Base-by-base conservation (phyloP, 768 basidiomycete species). In the Termitomyces titanicus region DNA sequence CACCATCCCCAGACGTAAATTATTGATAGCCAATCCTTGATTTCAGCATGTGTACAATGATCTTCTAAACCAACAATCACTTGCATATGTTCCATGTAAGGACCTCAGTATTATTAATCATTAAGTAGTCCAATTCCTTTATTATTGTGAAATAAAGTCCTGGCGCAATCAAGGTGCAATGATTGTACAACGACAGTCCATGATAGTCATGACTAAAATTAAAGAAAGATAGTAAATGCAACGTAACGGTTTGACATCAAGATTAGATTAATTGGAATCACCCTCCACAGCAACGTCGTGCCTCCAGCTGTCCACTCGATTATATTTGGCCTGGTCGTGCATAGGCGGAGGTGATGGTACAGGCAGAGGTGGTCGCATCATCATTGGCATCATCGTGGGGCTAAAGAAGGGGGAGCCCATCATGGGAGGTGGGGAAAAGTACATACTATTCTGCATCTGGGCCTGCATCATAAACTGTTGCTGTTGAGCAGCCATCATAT, bases 281-380 rank as follows among this genome's bases (percentile, higher is more conserved):
- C 84, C 86, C 61, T 88, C 88, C 11, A 87, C 82, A 17, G 81
- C 84, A 43, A 93, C 88, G 62, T 89, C 83, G 58, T 79, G 84
- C 60, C 91, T 82, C 91, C 91, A 93, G 57, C 81, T 80, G 67
- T 93, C 91, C 25, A 93, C 90, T 3, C 81, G 76, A 9, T 79
- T 81, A 58, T 79, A 87, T 65, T 91, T 92, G 34, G 74, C 77
- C 37, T 80, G 72, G 55, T 92, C 90, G 22, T 79, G 80, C 38
- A 77, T 64, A 9, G 84, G 85, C 13, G 87, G 85, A 24, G 87
- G 85, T 2, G 86, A 84, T 31, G 83, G 79, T 33, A 77, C 70
- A 17, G 71, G 68, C 66, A 80, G 68, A 50, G 78, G 72, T 64
- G 76, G 68, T 59, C 61, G 63, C 65, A 76, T 71, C 55, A 80